Evolutionary conservation across 2,329 filamentous ascomycete species (phyloP).

Genomic region (Rutstroemia sydowiana): DNA sequence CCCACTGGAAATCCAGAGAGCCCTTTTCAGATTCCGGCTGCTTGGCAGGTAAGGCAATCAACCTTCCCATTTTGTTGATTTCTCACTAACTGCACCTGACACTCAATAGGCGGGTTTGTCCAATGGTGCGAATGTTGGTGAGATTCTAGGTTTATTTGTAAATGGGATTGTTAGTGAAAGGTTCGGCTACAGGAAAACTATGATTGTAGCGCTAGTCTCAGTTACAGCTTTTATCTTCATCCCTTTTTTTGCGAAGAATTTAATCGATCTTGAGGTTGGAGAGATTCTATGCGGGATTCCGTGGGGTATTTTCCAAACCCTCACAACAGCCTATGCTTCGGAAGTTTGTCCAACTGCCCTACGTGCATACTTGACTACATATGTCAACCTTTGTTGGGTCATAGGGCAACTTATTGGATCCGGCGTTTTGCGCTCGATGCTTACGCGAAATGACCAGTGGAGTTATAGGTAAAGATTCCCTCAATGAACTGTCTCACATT

Average conservation of each 20-base stretch:
- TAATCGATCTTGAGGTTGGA: slow-evolving; percentile 40
- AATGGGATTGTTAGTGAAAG: slow-evolving; percentile 44
- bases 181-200: slow-evolving; percentile 44
- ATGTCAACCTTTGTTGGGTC: slow-evolving; percentile 47
- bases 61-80: background rate
- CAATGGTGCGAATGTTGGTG: slow-evolving; percentile 30
- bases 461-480: slow-evolving; percentile 34
- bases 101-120: slow-evolving; percentile 23
- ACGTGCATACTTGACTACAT: slow-evolving; percentile 33
- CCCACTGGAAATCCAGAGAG: slow-evolving; percentile 20
- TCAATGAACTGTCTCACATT: slow-evolving; percentile 27
- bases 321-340: slow-evolving; percentile 14
- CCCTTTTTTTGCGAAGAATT: slow-evolving; percentile 43
- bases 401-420: slow-evolving; percentile 42
- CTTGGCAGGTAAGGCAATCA: slow-evolving; percentile 26
- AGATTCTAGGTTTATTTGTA: slow-evolving; percentile 42
- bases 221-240: slow-evolving; percentile 42
- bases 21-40: slow-evolving; percentile 29
- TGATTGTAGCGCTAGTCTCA: slow-evolving; percentile 39
- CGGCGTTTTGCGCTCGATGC: slow-evolving; percentile 38
- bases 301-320: background rate
- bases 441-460: slow-evolving; percentile 37
- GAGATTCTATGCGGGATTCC: slow-evolving; percentile 32
- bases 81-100: background rate
- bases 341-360: slow-evolving; percentile 32